These are phyloP conservation scores for Eragrostis nindensis DNA, from an alignment of 176 grass and related monocot genomes.

Conservation along the genomic window DNA sequence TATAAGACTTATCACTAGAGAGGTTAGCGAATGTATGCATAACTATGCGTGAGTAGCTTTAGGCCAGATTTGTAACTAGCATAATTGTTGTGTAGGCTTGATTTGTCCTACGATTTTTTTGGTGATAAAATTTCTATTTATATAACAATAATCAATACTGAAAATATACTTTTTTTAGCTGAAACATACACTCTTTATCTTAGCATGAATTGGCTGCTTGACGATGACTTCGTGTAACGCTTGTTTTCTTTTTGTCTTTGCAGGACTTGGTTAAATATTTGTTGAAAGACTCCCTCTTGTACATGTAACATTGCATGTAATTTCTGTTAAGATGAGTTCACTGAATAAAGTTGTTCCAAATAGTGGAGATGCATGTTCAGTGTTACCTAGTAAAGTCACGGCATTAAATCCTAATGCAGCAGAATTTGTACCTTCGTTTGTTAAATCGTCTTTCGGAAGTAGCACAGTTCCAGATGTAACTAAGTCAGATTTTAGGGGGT, in stretches of 20 bases:
- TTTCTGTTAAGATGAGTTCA: conserved; percentile 77
- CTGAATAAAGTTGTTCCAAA: conserved; percentile 59
- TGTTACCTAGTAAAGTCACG: conserved; percentile 65
- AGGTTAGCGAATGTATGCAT: not conserved
- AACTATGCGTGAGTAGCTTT: not conserved
- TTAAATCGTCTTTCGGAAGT: conserved; percentile 58
- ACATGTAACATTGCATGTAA: conserved; percentile 53
- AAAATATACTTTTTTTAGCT: not conserved
- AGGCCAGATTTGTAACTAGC: not conserved
- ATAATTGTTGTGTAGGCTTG: not conserved
- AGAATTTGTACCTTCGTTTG: conserved; percentile 84
- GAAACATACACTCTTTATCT: not conserved
- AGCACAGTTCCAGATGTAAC: conserved; percentile 48
- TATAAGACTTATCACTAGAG: not conserved
- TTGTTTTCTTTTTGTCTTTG: conserved; percentile 13
- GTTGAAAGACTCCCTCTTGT: conserved; percentile 41
- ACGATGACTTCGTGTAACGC: not conserved
- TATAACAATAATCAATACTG: not conserved
- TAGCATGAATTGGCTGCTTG: not conserved
- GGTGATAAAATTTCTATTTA: not conserved
- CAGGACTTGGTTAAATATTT: conserved; percentile 76
- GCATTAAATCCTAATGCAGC: conserved; percentile 96
- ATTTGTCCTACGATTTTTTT: not conserved
- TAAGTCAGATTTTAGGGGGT: conserved; percentile 54
- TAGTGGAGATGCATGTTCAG: conserved; percentile 49